A percentile compares a stretch with the other conserved stretches of the same genome.
Evolutionary conservation across 2,329 filamentous ascomycete species (phyloP).

Genomic region (Xylariomycetidae sp.): DNA sequence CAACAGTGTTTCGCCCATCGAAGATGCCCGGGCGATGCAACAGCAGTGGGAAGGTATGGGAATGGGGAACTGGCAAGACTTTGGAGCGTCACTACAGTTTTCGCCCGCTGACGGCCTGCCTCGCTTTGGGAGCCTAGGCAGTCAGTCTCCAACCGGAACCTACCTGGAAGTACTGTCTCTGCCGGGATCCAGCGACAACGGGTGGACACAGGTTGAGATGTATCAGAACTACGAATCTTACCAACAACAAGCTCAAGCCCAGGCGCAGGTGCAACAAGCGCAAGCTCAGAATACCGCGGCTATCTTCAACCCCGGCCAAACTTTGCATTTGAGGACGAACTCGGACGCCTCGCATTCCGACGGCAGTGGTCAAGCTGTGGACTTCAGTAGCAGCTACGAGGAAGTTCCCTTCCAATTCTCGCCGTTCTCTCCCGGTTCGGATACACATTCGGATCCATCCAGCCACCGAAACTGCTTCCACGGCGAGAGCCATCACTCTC

Average conservation of each 20-base stretch:
- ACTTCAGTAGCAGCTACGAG: slow-evolving; percentile 73
- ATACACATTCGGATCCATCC: slow-evolving; percentile 61
- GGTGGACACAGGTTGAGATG: slow-evolving; percentile 78
- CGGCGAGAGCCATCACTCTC: slow-evolving; percentile 47
- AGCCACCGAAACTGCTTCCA: slow-evolving; percentile 60
- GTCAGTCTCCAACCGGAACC: slow-evolving; percentile 70
- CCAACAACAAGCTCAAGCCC: slow-evolving; percentile 44
- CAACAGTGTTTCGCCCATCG: slow-evolving; percentile 50
- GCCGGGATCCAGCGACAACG: slow-evolving; percentile 77
- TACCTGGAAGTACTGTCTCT: slow-evolving; percentile 85
- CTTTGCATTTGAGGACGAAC: slow-evolving; percentile 78
- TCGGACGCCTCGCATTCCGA: slow-evolving; percentile 82
- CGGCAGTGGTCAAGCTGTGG: slow-evolving; percentile 53
- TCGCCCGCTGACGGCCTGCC: slow-evolving; percentile 37
- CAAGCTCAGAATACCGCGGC: slow-evolving; percentile 53
- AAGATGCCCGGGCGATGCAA: slow-evolving; percentile 53
- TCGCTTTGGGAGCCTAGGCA: slow-evolving; percentile 42
- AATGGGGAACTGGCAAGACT: slow-evolving; percentile 75
- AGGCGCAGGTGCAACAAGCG: slow-evolving; percentile 38
- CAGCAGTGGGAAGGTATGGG: slow-evolving; percentile 52
- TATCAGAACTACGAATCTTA: slow-evolving; percentile 68
- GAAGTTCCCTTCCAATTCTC: slow-evolving; percentile 72
- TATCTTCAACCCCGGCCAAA: slow-evolving; percentile 90
- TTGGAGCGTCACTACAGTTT: slow-evolving; percentile 57
- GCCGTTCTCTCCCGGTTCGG: slow-evolving; percentile 79